Evolutionary conservation across 2,329 filamentous ascomycete species (phyloP).

Genomic region (Nigrospora oryzae): DNA sequence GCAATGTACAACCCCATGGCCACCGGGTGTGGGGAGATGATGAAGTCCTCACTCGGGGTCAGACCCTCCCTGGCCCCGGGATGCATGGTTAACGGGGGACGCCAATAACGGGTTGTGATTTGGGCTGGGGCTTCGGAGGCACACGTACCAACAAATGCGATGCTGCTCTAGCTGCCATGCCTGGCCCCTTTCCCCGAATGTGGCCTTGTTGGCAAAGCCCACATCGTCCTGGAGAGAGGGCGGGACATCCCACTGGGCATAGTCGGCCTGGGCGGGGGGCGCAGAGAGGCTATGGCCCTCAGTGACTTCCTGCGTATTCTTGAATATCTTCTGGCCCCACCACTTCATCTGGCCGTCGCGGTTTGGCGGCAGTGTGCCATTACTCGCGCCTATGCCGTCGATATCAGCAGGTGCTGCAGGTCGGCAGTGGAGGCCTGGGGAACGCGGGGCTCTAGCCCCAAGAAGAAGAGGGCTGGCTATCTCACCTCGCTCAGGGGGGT

Average conservation of each 20-base stretch:
- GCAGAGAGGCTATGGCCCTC: slow-evolving; percentile 46
- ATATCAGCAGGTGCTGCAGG: no score
- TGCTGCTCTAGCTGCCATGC: slow-evolving; percentile 53
- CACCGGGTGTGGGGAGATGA: slow-evolving; percentile 48
- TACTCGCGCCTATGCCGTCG: slow-evolving; percentile 16
- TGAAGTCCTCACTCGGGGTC: slow-evolving; percentile 51
- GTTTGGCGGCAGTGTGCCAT: slow-evolving; percentile 48
- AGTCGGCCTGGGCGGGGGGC: slow-evolving; percentile 45
- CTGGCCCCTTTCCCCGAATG: slow-evolving; percentile 48
- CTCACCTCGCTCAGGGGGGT: slow-evolving; percentile 31
- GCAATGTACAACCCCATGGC: slow-evolving; percentile 50
- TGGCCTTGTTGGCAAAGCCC: slow-evolving; percentile 43
- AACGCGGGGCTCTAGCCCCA: no score
- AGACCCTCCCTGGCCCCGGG: slow-evolving; percentile 50
- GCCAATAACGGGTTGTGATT: no score
- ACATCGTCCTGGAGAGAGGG: slow-evolving; percentile 49
- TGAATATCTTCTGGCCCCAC: slow-evolving; percentile 53
- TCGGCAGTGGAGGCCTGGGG: no score
- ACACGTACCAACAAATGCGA: slow-evolving; percentile 56
- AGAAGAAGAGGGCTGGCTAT: no score
- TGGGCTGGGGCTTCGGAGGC: no score
- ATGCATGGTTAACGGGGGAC: neutral
- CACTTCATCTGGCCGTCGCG: slow-evolving; percentile 41
- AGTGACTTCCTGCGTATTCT: slow-evolving; percentile 40
- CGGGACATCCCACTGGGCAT: slow-evolving; percentile 55